Conservation (phyloP, 768 basidiomycete genomes). For the Trametes punicea region DNA sequence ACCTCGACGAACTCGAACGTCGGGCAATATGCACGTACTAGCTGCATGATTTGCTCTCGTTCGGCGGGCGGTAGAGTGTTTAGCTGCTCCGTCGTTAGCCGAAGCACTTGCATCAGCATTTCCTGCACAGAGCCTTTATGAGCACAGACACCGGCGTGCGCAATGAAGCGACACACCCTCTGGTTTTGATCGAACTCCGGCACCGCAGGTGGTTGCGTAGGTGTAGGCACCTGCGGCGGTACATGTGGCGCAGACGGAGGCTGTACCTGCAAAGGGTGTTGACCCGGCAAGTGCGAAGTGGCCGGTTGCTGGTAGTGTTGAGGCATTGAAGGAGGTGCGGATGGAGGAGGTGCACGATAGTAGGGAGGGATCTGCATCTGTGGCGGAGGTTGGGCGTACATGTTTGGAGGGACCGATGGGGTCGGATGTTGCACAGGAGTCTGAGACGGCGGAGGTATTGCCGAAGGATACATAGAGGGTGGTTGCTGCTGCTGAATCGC, state of each 20-base stretch:
- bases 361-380: slow-evolving; percentile 24
- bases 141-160: not conserved
- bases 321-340: slow-evolving; percentile 31
- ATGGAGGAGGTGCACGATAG: slow-evolving; percentile 30
- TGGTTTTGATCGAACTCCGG: slow-evolving; percentile 47
- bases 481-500: slow-evolving; percentile 31
- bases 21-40: slow-evolving; percentile 44
- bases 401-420: slow-evolving; percentile 26
- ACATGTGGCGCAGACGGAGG: slow-evolving; percentile 33
- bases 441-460: slow-evolving; percentile 15
- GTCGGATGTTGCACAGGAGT: slow-evolving; percentile 23
- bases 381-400: slow-evolving; percentile 25
- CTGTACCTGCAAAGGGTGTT: slow-evolving; percentile 28
- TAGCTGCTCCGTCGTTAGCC: slow-evolving; percentile 79
- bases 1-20: not conserved
- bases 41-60: slow-evolving; percentile 71
- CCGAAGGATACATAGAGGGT: slow-evolving; percentile 22
- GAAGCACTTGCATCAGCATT: slow-evolving; percentile 85
- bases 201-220: slow-evolving; percentile 26
- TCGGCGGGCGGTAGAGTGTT: slow-evolving; percentile 76
- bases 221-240: slow-evolving; percentile 30
- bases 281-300: slow-evolving; percentile 31
- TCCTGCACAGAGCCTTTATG: slow-evolving; percentile 40
- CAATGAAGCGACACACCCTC: slow-evolving; percentile 33
- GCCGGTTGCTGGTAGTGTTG: slow-evolving; percentile 26